These are phyloP conservation scores for Apophysomyces elegans DNA, from an alignment of 371 early-diverging fungal genomes.

Conservation along the genomic window DNA sequence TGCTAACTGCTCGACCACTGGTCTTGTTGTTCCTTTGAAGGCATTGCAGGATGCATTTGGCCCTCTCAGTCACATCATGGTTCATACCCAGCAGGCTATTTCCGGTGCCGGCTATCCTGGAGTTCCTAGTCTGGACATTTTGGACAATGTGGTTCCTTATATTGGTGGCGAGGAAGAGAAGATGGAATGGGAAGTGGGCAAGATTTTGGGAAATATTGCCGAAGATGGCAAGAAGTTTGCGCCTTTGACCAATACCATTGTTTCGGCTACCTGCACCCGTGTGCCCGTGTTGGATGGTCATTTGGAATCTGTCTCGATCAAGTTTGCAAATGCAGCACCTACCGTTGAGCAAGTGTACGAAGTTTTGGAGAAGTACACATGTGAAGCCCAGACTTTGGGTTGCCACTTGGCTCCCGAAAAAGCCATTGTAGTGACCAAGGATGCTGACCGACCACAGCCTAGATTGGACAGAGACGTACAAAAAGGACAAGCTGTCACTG, in stretches of 20 bases:
- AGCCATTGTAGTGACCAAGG: conserved; percentile 74
- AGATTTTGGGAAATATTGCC: conserved; percentile 84
- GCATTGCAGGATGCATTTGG: conserved; percentile 91
- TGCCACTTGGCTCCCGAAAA: conserved; percentile 83
- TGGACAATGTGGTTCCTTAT: conserved; percentile 93
- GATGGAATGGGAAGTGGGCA: conserved; percentile 92
- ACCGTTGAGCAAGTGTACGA: conserved; percentile 73
- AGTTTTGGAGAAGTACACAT: conserved; percentile 72
- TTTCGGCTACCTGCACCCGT: conserved; percentile 96
- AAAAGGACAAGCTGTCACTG: conserved; percentile 87
- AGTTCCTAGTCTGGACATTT: conserved; percentile 89
- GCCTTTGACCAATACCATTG: conserved; percentile 57
- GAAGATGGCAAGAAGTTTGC: conserved; percentile 53
- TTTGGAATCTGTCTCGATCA: conserved; percentile 84
- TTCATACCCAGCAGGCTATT: conserved; percentile 95
- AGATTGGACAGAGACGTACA: conserved; percentile 87
- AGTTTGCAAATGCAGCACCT: conserved; percentile 75
- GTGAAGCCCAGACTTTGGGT: conserved; percentile 76
- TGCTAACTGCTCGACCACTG: conserved; percentile 97
- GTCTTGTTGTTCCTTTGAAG: conserved; percentile 90
- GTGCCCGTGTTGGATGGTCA: conserved; percentile 97
- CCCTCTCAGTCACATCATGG: conserved; percentile 74
- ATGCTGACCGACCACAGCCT: conserved; percentile 93
- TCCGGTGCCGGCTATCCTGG: conserved; percentile 98
- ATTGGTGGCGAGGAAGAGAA: conserved; percentile 98